Evolutionary conservation across 1,284 basidiomycete species (phyloP).

Genomic region (Ustilago shanxiensis): DNA sequence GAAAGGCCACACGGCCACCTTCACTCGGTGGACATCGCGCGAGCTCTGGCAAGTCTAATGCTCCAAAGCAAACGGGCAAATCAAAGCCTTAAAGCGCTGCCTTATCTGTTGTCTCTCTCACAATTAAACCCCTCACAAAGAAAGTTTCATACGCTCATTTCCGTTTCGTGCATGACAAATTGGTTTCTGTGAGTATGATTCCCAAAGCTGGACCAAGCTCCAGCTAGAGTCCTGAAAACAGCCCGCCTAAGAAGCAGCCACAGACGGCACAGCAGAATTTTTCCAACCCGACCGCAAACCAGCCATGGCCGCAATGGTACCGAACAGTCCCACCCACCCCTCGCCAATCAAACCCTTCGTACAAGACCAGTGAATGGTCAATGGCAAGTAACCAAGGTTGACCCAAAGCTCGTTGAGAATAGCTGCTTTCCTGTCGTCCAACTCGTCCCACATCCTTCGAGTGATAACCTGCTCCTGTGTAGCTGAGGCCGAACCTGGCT

Average conservation of each 20-base stretch:
- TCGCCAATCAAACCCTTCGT: conserved; percentile 60
- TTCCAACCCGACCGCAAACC: conserved; percentile 65
- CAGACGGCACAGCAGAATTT: conserved; percentile 49
- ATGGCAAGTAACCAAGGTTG: conserved; percentile 81
- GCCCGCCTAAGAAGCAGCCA: conserved; percentile 10
- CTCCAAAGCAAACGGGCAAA: neutral
- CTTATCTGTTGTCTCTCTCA: neutral
- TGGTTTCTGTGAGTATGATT: neutral
- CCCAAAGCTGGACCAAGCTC: neutral
- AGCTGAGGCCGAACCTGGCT: conserved; percentile 14
- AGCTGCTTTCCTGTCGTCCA: conserved; percentile 75
- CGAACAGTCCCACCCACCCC: conserved; percentile 68
- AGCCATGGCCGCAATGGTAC: conserved; percentile 65
- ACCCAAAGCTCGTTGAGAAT: conserved; percentile 81
- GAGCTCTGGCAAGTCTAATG: neutral
- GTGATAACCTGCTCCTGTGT: conserved; percentile 64
- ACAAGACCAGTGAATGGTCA: conserved; percentile 81
- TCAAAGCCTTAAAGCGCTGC: no score
- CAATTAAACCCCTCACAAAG: neutral
- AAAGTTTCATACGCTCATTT: neutral
- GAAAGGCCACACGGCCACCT: neutral
- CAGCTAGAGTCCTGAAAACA: neutral
- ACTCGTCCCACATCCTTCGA: conserved; percentile 64
- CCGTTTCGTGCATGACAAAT: no score
- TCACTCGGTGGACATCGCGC: no score